These are phyloP conservation scores for Trichophyton verrucosum DNA, from an alignment of 2,329 filamentous ascomycete genomes.

Conservation along the genomic window DNA sequence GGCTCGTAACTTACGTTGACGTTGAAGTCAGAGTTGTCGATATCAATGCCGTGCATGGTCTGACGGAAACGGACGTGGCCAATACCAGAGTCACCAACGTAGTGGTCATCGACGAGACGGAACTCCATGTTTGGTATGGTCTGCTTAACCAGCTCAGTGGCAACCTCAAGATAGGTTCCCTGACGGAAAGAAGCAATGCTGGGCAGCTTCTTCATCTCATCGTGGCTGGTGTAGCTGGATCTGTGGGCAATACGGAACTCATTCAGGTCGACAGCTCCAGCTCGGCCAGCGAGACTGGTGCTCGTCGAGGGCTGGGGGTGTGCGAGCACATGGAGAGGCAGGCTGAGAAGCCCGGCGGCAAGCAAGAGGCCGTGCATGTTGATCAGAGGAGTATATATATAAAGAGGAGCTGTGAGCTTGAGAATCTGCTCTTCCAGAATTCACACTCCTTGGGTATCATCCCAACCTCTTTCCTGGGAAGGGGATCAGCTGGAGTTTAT, in stretches of 20 bases:
- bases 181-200: background rate
- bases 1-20: constrained; percentile 9
- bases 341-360: constrained; percentile 11
- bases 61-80: constrained; percentile 11
- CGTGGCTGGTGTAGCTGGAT: constrained; percentile 4
- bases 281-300: constrained; percentile 1
- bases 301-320: constrained; percentile 7
- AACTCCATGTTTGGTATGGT: constrained; percentile 6
- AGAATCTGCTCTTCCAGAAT: background rate
- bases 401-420: background rate
- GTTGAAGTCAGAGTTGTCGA: constrained; percentile 13
- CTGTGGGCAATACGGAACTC: constrained; percentile 6
- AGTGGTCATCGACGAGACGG: constrained; percentile 11
- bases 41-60: constrained; percentile 10
- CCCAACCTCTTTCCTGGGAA: no score
- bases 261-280: constrained; percentile 8
- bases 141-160: constrained; percentile 8
- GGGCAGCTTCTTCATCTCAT: background rate
- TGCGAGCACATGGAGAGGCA: constrained; percentile 8
- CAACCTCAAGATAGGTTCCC: constrained; percentile 11
- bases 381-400: background rate
- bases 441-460: background rate
- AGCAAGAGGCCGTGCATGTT: constrained; percentile 12
- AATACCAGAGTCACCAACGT: constrained; percentile 10
- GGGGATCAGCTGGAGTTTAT: background rate